Evolutionary conservation across 2,329 filamentous ascomycete genomes (phyloP), one percentile per base, ranked within the genome.

Genomic region (Orbilia ellipsospora): DNA sequence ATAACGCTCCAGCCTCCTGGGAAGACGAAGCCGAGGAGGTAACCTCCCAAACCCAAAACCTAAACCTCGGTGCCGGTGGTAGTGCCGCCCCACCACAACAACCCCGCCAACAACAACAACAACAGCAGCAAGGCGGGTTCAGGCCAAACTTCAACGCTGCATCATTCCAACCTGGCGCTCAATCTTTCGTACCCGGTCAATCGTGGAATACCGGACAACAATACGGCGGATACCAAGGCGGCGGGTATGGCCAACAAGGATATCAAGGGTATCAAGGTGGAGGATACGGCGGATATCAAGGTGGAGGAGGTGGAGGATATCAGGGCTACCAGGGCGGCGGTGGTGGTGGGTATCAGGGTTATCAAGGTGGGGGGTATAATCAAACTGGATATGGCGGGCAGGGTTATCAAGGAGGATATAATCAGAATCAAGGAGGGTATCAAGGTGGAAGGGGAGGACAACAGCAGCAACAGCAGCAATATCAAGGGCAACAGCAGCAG

Each of bases 1-100:
- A 78, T 78, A 76, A 76, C 54, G 73, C 73, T 28, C 91, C 93
- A 81, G 93, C 96, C 83, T 97, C 93, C 77, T 98, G 95, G 92
- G 94, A 98, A 85, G 79, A 80, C 52, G 78, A 78, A 28, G 79
- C 79, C 45, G 93, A 96, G 81, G 92, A 94, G 81, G 89, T 90
- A 80, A 86, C 90, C 66, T 89, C 88, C 77, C 90, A 92, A 85
- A 90, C 94, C 80, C 90, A 88, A 78, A 83, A 92, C 80, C 56
- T 78, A 42, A 88, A 88, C 82, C 88, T 96, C 83, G 88, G 92
- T 77, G 31, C 31, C 31, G 31, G 31, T 6, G 10, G 10, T 10
- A 36, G 6, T 10, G 31, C 31, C 10, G 5, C 5, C 91, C 44
- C 88, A 90, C 80, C 88, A 90, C 82, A 90, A 91, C 82, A 87